Conservation (phyloP, 208 protist species). For the Wallacemonas sp. region DNA sequence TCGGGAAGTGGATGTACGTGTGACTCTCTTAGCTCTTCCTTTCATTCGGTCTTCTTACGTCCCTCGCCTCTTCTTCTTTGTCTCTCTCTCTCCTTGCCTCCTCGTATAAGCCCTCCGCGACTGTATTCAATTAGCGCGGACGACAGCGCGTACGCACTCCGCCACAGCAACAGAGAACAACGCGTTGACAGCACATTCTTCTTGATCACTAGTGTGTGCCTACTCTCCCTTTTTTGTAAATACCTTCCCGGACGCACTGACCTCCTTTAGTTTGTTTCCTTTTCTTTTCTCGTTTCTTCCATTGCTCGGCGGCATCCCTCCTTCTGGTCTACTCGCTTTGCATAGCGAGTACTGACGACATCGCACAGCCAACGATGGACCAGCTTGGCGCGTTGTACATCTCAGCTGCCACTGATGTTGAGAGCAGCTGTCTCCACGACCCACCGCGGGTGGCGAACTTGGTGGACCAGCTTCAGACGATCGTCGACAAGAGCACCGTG, state of each 20-base stretch:
- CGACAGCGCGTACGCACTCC: too few species aligned
- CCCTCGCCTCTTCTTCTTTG: too few species aligned
- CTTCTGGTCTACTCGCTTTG: neutral
- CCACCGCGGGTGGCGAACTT: constrained; percentile 61
- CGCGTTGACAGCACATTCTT: too few species aligned
- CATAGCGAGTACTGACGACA: neutral
- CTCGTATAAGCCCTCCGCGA: too few species aligned
- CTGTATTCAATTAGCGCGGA: too few species aligned
- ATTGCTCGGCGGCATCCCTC: too few species aligned
- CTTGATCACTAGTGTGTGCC: too few species aligned
- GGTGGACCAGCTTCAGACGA: constrained; percentile 69
- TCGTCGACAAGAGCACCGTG: constrained; percentile 61
- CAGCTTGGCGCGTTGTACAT: constrained; percentile 67
- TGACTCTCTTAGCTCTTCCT: too few species aligned
- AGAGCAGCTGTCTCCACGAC: constrained; percentile 64
- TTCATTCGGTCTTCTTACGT: too few species aligned
- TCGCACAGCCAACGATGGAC: constrained; percentile 44
- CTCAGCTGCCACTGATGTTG: constrained; percentile 17
- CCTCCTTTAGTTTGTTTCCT: constrained; percentile 13
- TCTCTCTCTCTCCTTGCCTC: too few species aligned
- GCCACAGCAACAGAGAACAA: too few species aligned
- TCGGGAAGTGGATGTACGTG: too few species aligned
- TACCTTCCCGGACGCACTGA: neutral
- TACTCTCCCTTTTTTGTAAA: constrained; percentile 4
- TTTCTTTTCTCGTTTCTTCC: constrained; percentile 4